Evolutionary conservation across 257 asterid species (phyloP), one percentile per base, ranked within the genome.

Genomic region (Primulina tabacum): DNA sequence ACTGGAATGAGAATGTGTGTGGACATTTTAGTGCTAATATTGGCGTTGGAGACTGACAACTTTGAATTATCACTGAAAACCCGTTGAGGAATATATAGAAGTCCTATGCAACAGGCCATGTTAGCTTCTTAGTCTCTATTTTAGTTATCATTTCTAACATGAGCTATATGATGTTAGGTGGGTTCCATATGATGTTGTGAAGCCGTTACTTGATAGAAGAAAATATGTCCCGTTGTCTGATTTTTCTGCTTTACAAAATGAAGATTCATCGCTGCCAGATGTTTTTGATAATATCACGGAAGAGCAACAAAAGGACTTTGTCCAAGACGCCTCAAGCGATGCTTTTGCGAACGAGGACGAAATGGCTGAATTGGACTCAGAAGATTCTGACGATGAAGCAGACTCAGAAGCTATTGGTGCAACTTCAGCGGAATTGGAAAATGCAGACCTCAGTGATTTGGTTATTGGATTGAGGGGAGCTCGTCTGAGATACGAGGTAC

Each of bases 111-210:
- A 52, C 57, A 26, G 37, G 71, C 60, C 52, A 63, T 68, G 63
- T 59, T 35, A 38, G 21, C 34, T 28, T 65, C 20, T 62, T 18
- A 24, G 6, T 52, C 68, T 66, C 10, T 68, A 43, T 62, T 67
- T 62, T 20, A n/a, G 47, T 67, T 56, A 32, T 29, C 24, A 26
- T 56, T 61, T 65, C 68, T 72, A 43, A 79, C 77, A 26, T 65
- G 59, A 58, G 26, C n/a, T 21, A 16, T 40, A 50, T 37, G 33
- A 21, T 69, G 72, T 70, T 67, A 94, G 99, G 86, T 94, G 99
- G 99, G 82, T 91, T 74, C 85, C 82, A 24, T 94, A 84, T 80
- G 92, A 89, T 75, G 74, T 82, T 74, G 89, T 84, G 60, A 89
- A 83, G 87, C 92, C 90, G 55, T 72, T 82, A 75, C 90, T 94